Conservation (phyloP, 2,329 filamentous ascomycete species). For the Xylaria sp. region DNA sequence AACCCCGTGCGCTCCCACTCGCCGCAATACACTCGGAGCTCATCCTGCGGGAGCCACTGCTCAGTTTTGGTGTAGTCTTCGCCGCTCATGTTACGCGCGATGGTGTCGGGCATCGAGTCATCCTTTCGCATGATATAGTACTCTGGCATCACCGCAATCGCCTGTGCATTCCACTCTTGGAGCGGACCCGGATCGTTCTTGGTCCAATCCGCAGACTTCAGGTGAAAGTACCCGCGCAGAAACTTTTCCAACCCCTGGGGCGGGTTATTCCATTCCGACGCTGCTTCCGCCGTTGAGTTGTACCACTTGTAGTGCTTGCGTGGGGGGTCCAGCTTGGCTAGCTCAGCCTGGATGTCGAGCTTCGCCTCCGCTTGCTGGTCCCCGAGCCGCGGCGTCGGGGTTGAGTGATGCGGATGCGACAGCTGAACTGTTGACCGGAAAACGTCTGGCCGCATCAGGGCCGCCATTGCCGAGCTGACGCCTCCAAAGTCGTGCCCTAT, state of each 20-base stretch:
- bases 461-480: constrained; percentile 67
- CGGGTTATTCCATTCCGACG: constrained; percentile 55
- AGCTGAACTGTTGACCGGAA: constrained; percentile 71
- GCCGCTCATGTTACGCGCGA: constrained; percentile 63
- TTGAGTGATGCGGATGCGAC: constrained; percentile 71
- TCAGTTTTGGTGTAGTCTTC: constrained; percentile 58
- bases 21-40: constrained; percentile 67
- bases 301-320: constrained; percentile 78
- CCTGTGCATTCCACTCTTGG: constrained; percentile 63
- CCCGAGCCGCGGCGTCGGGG: constrained; percentile 58
- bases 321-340: constrained; percentile 64
- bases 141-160: constrained; percentile 68
- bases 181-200: constrained; percentile 65
- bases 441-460: constrained; percentile 71
- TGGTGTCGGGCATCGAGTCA: constrained; percentile 67
- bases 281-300: constrained; percentile 62
- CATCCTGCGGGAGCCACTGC: constrained; percentile 67
- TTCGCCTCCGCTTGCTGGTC: constrained; percentile 33
- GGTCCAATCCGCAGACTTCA: constrained; percentile 72
- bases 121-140: constrained; percentile 74
- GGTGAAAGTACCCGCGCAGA: constrained; percentile 72
- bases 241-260: constrained; percentile 61
- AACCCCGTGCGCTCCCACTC: constrained; percentile 72
- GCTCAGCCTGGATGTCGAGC: constrained; percentile 63
- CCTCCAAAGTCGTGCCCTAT: constrained; percentile 68